These are phyloP conservation scores for Syzygium aqueum DNA, from an alignment of 345 rosid genomes.

Conservation along the genomic window DNA sequence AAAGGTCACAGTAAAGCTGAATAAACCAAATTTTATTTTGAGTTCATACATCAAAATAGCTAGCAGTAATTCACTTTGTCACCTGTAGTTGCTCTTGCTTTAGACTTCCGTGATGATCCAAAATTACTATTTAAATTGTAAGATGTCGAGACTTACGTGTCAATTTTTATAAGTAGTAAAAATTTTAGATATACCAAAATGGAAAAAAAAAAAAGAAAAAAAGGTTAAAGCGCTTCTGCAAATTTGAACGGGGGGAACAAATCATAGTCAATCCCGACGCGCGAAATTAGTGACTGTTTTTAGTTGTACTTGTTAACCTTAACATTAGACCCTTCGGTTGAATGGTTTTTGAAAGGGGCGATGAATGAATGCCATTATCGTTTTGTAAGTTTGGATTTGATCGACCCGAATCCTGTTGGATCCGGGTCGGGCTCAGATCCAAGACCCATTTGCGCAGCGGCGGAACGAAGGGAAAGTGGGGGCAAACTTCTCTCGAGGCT, in stretches of 20 bases:
- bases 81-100: no score
- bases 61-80: no score
- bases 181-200: no score
- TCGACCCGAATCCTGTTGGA: not conserved
- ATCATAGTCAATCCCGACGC: not conserved
- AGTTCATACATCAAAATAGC: no score
- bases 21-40: no score
- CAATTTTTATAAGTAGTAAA: not conserved
- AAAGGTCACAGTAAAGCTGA: no score
- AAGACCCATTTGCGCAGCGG: not conserved
- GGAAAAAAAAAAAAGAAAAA: no score
- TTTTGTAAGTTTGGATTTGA: not conserved
- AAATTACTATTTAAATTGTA: not conserved
- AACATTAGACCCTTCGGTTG: not conserved
- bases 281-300: not conserved
- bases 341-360: not conserved
- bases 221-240: not conserved
- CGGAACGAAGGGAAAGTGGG: not conserved
- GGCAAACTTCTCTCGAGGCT: not conserved
- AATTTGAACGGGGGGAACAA: not conserved
- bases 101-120: not conserved
- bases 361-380: not conserved
- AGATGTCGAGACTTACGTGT: not conserved
- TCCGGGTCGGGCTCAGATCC: not conserved
- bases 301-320: not conserved